Evolutionary conservation across 495 filamentous ascomycete genomes (phyloP), one percentile per base, ranked within the genome.

Genomic region (Poronia punctata): DNA sequence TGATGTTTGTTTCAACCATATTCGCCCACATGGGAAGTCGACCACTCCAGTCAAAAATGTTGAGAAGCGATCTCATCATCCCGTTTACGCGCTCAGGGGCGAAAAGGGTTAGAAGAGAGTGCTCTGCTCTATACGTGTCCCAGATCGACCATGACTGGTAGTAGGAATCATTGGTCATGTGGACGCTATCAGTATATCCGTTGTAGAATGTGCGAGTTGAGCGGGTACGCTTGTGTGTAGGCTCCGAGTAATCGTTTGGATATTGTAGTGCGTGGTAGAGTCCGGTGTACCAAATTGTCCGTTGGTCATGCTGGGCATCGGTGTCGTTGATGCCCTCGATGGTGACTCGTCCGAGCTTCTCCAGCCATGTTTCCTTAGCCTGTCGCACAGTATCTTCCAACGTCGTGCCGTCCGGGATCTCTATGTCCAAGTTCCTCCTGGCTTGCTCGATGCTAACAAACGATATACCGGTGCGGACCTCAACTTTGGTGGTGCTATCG

Each of bases 101-200:
- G 17, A 58, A 52, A 8, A 58, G 17, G 7, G 57, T 52, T 1
- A 58, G 23, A 3, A 60, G 49, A 1, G 57, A 60, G 30, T 60
- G 57, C 21, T 60, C 57, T 5, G 57, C 57, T 0, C 57, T 44
- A 31, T 51, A 60, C 0, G 57, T 60, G 31, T 60, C 57, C 57
- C 57, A 60, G 20, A 60, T 55, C 2, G 57, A 60, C 57, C 57
- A 60, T 8, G 57, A 60, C 24, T 60, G 57, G 26, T 58, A 60
- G 35, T 60, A 60, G 0, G 57, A 58, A 3, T 58, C 57, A 19
- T 55, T 56, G 7, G 31, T 47, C 24, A 47, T 38, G 22, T 58
- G 52, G 5, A 58, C 24, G 16, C 49, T 60, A 24, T 60, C 54
- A 2, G 51, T 60, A 11, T 60, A 60, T 19, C 57, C 57, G 22